phyloP scores from a whole-genome alignment of 1,284 basidiomycete species.

The Moniliophthora roreri region DNA sequence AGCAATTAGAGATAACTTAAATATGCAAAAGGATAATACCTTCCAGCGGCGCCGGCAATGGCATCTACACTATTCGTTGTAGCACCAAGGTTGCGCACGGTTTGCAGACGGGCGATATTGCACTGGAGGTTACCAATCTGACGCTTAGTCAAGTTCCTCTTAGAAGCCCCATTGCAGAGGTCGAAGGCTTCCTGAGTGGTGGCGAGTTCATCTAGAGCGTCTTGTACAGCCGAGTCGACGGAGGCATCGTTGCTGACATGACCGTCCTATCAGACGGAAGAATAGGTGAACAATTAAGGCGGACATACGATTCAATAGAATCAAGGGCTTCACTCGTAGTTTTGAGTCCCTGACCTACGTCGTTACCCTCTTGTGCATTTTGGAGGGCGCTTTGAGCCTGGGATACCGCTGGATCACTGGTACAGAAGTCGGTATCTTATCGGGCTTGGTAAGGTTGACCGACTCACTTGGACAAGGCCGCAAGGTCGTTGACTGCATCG shows the following conservation, averaged over 20 bases:
- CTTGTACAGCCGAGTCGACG: neutral
- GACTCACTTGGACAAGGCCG: neutral
- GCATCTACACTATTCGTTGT: slow-evolving; percentile 29
- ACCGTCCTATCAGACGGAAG: neutral
- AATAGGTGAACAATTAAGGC: neutral
- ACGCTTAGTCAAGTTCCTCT: slow-evolving; percentile 17
- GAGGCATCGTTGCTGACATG: neutral
- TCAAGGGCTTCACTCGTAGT: slow-evolving; percentile 32
- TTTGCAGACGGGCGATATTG: slow-evolving; percentile 32
- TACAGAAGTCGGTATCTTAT: slow-evolving; percentile 25
- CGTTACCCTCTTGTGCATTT: slow-evolving; percentile 31
- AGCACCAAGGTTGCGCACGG: slow-evolving; percentile 27
- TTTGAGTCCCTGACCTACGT: slow-evolving; percentile 22
- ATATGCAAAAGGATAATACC: neutral
- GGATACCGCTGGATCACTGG: slow-evolving; percentile 22
- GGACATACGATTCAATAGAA: slow-evolving; percentile 31
- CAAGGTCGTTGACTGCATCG: neutral
- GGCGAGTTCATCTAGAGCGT: neutral
- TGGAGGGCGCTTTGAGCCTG: slow-evolving; percentile 27
- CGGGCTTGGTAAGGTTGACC: neutral
- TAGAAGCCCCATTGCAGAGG: neutral
- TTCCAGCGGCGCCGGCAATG: slow-evolving; percentile 15
- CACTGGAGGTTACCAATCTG: slow-evolving; percentile 34
- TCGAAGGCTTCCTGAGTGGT: neutral
- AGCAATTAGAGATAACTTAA: neutral